Conservation (phyloP, 2,329 filamentous ascomycete species). For the Aplosporella prunicola region DNA sequence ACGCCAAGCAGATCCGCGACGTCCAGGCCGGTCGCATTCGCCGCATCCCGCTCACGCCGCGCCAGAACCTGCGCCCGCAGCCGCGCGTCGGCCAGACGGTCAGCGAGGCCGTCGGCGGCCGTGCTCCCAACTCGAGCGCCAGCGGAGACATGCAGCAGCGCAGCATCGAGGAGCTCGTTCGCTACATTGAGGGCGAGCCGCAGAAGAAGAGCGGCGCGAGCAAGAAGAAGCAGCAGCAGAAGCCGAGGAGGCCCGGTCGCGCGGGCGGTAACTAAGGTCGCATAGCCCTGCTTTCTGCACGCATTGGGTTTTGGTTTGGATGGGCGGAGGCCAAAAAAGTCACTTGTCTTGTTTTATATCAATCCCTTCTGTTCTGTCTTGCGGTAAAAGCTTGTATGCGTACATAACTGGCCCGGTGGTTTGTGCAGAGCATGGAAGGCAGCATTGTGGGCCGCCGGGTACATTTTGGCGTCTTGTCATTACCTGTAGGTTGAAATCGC, state of each 20-base stretch:
- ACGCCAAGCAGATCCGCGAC: constrained; percentile 89
- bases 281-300: too few species aligned
- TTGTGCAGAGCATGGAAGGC: too few species aligned
- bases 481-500: constrained; percentile 1
- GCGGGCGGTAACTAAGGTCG: constrained; percentile 9
- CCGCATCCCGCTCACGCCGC: constrained; percentile 58
- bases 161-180: constrained; percentile 86
- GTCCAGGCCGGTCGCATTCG: constrained; percentile 63
- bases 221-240: constrained; percentile 10
- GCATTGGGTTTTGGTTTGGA: too few species aligned
- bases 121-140: constrained; percentile 28
- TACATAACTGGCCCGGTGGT: too few species aligned
- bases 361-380: not conserved
- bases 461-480: constrained; percentile 2
- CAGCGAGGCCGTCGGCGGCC: constrained; percentile 35
- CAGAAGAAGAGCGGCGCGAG: constrained; percentile 9
- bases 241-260: constrained; percentile 7
- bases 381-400: too few species aligned
- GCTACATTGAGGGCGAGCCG: constrained; percentile 72
- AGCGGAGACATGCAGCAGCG: constrained; percentile 42
- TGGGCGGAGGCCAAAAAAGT: not conserved
- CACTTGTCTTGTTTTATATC: not conserved
- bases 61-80: constrained; percentile 50
- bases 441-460: too few species aligned
- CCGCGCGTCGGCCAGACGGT: constrained; percentile 52